Base-by-base conservation (phyloP, 2,329 filamentous ascomycete species). In the Colletotrichum liriopes region DNA sequence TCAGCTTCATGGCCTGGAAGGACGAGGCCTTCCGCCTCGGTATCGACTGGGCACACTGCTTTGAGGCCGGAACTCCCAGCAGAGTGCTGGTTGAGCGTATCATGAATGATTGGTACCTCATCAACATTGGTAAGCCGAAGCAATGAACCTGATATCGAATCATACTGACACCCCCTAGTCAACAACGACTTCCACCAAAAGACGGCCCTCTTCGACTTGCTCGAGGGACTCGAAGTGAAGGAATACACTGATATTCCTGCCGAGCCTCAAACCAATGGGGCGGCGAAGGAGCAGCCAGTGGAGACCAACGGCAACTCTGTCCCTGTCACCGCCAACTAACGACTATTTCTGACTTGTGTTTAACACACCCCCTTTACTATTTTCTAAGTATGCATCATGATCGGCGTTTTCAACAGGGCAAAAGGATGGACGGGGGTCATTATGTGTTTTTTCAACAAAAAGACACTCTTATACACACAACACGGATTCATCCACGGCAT, bases 1-100 rank as follows among this genome's bases (percentile, higher is more conserved):
- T 99, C 81, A 97, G 94, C 81, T 99, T 99, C 89, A 86, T 99
- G 65, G 96, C 96, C 2, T 99, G 96, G 96, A 97, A 97, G 84
- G 96, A 99, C 77, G 96, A 99, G 83, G 97, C 97, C 20, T 99
- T 95, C 86, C 91, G 94, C 73, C 89, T 99, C 12, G 96, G 96
- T 66, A 89, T 93, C 70, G 95, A 99, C 79, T 99, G 96, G 96
- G 94, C 94, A 29, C 94, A 94, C 78, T 99, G 96, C 81, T 94
- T 97, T 79, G 90, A 95, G 47, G 87, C 92, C 73, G 86, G 87
- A 71, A 95, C 91, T 74, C 91, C 93, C 41, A 97, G 94, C 79
- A 90, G 96, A 65, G 88, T 91, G 73, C 84, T 98, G 73, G 93
- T 99, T 75, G 90, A 95, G 76, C 87, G 89, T 65, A 87, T 98